These are phyloP conservation scores for Lactarius deliciosus DNA, from an alignment of 768 basidiomycete species.

Conservation along the genomic window DNA sequence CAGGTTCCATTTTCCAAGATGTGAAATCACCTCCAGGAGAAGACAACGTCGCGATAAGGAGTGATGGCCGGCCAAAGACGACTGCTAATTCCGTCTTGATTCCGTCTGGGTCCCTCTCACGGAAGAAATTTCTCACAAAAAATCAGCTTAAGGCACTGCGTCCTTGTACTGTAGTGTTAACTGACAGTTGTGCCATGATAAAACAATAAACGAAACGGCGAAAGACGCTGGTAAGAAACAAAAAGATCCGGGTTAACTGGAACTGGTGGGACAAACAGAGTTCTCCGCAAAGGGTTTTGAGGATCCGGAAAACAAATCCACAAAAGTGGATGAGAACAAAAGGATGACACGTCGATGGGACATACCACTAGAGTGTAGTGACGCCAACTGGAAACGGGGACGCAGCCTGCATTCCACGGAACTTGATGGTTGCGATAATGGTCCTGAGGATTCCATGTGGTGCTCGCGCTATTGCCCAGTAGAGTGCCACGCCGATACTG, in stretches of 20 bases:
- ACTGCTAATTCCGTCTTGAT: too few relatives aligned
- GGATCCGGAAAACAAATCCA: background rate
- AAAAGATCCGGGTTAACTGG: too few relatives aligned
- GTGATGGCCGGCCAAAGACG: too few relatives aligned
- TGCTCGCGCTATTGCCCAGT: constrained; percentile 57
- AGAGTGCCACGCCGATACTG: constrained; percentile 71
- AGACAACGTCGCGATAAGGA: too few relatives aligned
- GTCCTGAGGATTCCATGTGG: constrained; percentile 53
- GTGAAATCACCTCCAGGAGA: too few relatives aligned
- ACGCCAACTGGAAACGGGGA: constrained; percentile 82
- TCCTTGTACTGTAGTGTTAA: background rate
- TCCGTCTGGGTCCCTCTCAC: too few relatives aligned
- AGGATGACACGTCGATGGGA: constrained; percentile 5
- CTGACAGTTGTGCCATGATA: too few relatives aligned
- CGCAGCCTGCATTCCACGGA: constrained; percentile 63
- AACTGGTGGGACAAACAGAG: too few relatives aligned
- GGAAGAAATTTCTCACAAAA: too few relatives aligned
- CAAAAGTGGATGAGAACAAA: background rate
- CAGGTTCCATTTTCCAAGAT: too few relatives aligned
- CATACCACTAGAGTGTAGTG: constrained; percentile 51
- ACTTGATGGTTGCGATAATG: constrained; percentile 59
- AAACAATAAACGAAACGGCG: background rate
- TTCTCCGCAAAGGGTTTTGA: background rate
- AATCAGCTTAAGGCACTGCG: background rate
- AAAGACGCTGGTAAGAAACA: background rate